Conservation (phyloP, 257 asterid genomes). For the Fraxinus cuspidata region DNA sequence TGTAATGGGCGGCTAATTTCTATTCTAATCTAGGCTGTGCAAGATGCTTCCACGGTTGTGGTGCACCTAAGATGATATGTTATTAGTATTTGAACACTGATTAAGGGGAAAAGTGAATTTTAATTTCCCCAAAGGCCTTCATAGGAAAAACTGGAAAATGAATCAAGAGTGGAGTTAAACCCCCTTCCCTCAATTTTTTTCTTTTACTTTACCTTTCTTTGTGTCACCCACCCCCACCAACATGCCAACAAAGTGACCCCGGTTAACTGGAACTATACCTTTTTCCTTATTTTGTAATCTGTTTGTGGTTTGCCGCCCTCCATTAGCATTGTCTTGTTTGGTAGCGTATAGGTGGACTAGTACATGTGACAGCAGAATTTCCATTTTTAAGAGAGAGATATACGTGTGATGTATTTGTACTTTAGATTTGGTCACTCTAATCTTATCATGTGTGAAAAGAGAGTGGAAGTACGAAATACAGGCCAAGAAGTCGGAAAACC, state of each 20-base stretch:
- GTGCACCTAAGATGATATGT: background rate
- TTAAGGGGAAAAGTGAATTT: background rate
- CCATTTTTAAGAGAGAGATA: background rate
- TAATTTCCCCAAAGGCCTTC: background rate
- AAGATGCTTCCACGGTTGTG: background rate
- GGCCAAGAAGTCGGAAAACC: conserved; percentile 63
- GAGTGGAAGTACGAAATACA: too few species aligned
- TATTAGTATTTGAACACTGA: background rate
- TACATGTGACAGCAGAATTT: background rate
- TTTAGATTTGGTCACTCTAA: background rate
- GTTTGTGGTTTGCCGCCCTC: background rate
- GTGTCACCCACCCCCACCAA: background rate
- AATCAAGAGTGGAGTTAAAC: background rate
- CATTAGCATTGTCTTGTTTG: background rate
- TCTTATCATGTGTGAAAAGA: background rate
- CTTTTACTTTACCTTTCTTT: background rate
- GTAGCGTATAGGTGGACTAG: background rate
- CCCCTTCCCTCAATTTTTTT: background rate
- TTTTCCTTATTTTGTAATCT: background rate
- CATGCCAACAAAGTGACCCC: background rate
- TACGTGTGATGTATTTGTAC: background rate
- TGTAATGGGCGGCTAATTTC: background rate
- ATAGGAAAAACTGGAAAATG: background rate
- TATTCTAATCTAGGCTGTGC: background rate
- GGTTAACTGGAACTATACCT: background rate